Evolutionary conservation across 768 basidiomycete genomes (phyloP), one percentile per base, ranked within the genome.

Genomic region (Dentipellis sp.): DNA sequence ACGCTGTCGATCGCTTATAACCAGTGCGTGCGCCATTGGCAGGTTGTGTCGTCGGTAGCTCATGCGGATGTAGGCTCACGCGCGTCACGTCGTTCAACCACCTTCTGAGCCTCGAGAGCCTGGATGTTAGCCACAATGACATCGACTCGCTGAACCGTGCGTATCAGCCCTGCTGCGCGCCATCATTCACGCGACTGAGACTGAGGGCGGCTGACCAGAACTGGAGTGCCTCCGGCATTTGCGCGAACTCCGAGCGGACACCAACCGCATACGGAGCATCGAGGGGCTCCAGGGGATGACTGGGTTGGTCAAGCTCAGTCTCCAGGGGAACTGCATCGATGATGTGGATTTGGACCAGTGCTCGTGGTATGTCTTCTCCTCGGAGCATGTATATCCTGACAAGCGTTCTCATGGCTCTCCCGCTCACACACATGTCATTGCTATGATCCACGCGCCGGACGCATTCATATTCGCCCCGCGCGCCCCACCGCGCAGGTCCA

Each of bases 111-210:
- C 77, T 99, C 42, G 91, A 94, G 71, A 82, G 80, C 64, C 78
- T 99, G 65, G 93, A 99, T 72, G 83, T 99, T 59, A 93, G 91
- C 68, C 69, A 82, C 65, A 98, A 98, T 69, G 80, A 90, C 60
- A 78, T 98, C 53, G 92, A 95, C 58, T 90, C 90, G 8, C 74
- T 98, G 56, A 79, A 77, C 50, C 91, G 91, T 95, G 69, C 29
- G 61, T 56, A 52, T 42, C 42, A 53, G 47, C 51, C 54, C 53
- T 60, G 56, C 54, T 58, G 56, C 48, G 58, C 45, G 16, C 23
- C 53, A 29, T 29, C 29, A 29, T 29, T 29, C 29, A 29, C 29
- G 29, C 29, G 29, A n/a, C n/a, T n/a, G n/a, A 55, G 56, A 45
- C 45, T 52, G 48, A 53, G 37, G 49, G 58, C 59, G 67, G 36